Evolutionary conservation across 2,329 filamentous ascomycete species (phyloP).

Genomic region (Sphaerostilbella broomeana): DNA sequence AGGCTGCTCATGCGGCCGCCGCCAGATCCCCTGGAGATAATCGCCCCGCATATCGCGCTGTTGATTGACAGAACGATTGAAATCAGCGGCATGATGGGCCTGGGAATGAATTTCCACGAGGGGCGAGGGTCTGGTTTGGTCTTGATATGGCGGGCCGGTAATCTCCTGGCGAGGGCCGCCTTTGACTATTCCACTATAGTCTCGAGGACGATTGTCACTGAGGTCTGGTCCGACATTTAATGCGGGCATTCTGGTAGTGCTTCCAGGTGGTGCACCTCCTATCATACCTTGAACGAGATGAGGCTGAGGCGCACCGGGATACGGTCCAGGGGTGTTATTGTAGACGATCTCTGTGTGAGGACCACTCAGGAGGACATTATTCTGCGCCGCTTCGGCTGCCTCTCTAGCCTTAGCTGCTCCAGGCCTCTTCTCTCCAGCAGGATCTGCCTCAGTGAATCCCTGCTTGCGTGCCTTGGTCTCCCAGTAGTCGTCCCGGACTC

Average conservation of each 20-base stretch:
- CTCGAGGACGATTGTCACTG: constrained; percentile 68
- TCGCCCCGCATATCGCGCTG: constrained; percentile 73
- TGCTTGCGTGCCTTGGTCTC: constrained; percentile 95
- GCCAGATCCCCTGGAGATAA: constrained; percentile 77
- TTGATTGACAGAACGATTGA: constrained; percentile 76
- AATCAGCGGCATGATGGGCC: constrained; percentile 82
- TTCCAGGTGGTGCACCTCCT: constrained; percentile 54
- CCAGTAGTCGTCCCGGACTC: constrained; percentile 98
- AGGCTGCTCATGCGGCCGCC: constrained; percentile 73
- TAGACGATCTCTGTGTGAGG: constrained; percentile 85
- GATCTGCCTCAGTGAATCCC: constrained; percentile 94
- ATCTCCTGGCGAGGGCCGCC: constrained; percentile 85
- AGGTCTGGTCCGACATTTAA: constrained; percentile 76
- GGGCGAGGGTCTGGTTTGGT: constrained; percentile 70
- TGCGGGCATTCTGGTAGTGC: constrained; percentile 69
- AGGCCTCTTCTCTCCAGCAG: constrained; percentile 91
- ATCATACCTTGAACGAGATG: constrained; percentile 67
- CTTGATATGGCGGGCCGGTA: constrained; percentile 79
- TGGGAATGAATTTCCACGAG: constrained; percentile 77
- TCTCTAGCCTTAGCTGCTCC: constrained; percentile 85
- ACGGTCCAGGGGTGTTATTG: constrained; percentile 62
- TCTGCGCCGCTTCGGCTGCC: constrained; percentile 61
- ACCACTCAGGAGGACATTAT: constrained; percentile 54
- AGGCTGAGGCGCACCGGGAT: constrained; percentile 60
- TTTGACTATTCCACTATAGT: constrained; percentile 71